These are phyloP conservation scores for Penicillium antarcticum DNA, from an alignment of 495 filamentous ascomycete genomes.

Conservation along the genomic window DNA sequence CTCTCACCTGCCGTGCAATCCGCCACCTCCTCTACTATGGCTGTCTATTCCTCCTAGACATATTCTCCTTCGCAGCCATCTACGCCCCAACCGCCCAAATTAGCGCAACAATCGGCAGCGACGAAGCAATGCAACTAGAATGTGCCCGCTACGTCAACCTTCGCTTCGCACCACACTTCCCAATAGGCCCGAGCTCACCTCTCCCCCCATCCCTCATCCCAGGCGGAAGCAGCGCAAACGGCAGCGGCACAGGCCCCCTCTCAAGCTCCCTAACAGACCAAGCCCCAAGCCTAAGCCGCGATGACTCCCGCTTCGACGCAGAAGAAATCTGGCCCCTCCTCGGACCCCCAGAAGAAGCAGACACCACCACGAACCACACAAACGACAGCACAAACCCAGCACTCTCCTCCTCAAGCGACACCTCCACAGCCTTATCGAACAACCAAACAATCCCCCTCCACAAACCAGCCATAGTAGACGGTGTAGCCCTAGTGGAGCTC, in stretches of 20 bases:
- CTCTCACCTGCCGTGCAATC: constrained; percentile 77
- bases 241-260: constrained; percentile 9
- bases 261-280: constrained; percentile 20
- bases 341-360: constrained; percentile 19
- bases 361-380: constrained; percentile 3
- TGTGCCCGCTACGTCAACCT: constrained; percentile 76
- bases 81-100: constrained; percentile 83
- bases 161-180: constrained; percentile 35
- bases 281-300: constrained; percentile 15
- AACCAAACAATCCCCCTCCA: background rate
- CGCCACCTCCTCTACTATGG: constrained; percentile 88
- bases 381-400: constrained; percentile 18
- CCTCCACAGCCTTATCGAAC: background rate
- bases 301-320: constrained; percentile 29
- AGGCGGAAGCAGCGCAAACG: constrained; percentile 9
- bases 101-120: constrained; percentile 64
- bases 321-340: constrained; percentile 46
- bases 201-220: constrained; percentile 9
- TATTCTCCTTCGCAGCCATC: constrained; percentile 88
- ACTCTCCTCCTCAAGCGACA: background rate
- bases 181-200: constrained; percentile 20
- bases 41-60: constrained; percentile 80
- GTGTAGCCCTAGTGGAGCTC: constrained; percentile 51
- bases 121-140: constrained; percentile 73
- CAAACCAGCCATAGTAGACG: constrained; percentile 28